Conservation (phyloP, 441 rosid species). For the Syzygium malaccense region DNA sequence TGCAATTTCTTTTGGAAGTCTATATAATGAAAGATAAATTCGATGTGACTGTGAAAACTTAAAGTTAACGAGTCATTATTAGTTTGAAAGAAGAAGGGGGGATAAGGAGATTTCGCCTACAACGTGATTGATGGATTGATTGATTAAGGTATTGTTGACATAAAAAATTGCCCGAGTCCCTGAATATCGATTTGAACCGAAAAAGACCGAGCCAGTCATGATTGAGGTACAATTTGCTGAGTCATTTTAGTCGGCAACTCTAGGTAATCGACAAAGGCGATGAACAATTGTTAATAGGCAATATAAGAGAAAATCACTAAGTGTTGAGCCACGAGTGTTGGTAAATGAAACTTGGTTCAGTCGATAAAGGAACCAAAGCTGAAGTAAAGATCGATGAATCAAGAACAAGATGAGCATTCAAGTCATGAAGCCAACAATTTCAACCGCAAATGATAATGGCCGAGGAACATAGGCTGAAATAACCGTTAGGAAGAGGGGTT, state of each 20-base stretch:
- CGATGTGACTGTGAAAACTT: neutral
- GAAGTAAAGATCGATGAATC: neutral
- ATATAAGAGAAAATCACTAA: neutral
- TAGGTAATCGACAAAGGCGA: neutral
- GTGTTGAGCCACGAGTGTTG: neutral
- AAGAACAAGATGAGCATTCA: neutral
- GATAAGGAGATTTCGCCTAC: neutral
- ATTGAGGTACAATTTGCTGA: neutral
- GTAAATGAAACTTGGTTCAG: accelerated
- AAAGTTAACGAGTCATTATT: neutral
- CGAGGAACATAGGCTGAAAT: too few relatives aligned
- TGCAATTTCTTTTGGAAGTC: neutral
- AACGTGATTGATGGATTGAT: too few relatives aligned
- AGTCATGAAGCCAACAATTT: neutral
- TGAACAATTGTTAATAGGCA: neutral
- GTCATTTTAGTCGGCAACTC: neutral
- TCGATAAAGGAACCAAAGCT: neutral
- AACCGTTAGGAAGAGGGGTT: too few relatives aligned
- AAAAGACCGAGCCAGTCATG: accelerated
- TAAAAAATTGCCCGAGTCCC: accelerated
- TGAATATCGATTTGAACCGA: neutral
- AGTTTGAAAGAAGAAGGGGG: neutral
- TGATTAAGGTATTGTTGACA: accelerated
- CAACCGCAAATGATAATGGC: too few relatives aligned
- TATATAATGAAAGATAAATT: neutral